Evolutionary conservation across 2,329 filamentous ascomycete genomes (phyloP).

Genomic region (Domatiomyces globalis): DNA sequence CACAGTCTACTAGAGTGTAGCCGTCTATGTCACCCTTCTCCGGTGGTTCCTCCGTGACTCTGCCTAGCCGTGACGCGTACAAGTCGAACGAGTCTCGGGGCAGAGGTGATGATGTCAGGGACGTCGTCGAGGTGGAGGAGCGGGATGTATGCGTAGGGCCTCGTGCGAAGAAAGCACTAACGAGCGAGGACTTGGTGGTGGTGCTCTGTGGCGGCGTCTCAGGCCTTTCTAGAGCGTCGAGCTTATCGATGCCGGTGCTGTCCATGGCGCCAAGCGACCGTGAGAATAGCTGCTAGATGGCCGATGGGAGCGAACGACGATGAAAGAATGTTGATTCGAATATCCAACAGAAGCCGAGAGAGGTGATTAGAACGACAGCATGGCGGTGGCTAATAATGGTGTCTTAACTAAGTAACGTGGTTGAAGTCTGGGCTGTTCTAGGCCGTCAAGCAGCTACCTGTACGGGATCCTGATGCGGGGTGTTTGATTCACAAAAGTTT

Average conservation of each 20-base stretch:
- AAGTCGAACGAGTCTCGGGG: slow-evolving; percentile 36
- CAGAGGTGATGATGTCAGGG: slow-evolving; percentile 46
- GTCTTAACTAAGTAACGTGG: neutral
- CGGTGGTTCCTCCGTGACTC: slow-evolving; percentile 62
- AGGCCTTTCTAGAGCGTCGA: neutral
- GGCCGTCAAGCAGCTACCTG: neutral
- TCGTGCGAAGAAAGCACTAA: slow-evolving; percentile 13
- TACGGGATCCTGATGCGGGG: neutral
- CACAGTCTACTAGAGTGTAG: slow-evolving; percentile 12
- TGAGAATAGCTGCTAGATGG: neutral
- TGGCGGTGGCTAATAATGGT: neutral
- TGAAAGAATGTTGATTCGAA: neutral
- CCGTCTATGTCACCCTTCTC: slow-evolving; percentile 13
- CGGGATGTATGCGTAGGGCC: slow-evolving; percentile 16
- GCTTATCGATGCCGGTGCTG: neutral
- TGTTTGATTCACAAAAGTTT: neutral
- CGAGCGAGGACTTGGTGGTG: slow-evolving; percentile 9
- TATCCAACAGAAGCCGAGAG: neutral
- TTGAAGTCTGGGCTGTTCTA: neutral
- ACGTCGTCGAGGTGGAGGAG: slow-evolving; percentile 26
- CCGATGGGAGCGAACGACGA: neutral
- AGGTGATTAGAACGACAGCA: neutral
- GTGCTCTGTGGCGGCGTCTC: neutral
- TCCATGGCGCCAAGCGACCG: neutral
- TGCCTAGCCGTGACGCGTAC: slow-evolving; percentile 47